phyloP scores from a whole-genome alignment of 805 yeast species.

The Myxozyma mucilagina region DNA sequence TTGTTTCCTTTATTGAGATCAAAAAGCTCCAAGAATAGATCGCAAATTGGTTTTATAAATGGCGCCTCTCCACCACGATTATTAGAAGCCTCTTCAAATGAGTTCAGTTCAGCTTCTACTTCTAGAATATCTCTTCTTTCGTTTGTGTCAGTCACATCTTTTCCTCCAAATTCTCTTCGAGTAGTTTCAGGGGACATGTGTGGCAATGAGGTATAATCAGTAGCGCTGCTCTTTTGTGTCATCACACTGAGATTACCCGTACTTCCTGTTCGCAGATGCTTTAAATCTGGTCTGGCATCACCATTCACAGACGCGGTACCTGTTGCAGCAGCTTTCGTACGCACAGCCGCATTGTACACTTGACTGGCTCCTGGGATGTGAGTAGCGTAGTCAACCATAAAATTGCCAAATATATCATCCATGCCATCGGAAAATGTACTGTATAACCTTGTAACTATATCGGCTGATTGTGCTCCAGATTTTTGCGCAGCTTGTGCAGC shows the following conservation, averaged over 20 bases:
- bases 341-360: constrained; percentile 14
- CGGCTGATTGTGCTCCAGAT: constrained; percentile 12
- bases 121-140: constrained; percentile 17
- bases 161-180: not conserved
- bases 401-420: constrained; percentile 29
- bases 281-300: not conserved
- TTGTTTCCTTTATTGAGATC: constrained; percentile 61
- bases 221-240: constrained; percentile 2
- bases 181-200: not conserved
- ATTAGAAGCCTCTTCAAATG: constrained; percentile 47
- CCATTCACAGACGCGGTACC: not conserved
- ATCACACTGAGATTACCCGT: constrained; percentile 5
- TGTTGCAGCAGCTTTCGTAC: not conserved
- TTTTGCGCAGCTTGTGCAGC: constrained; percentile 10
- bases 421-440: constrained; percentile 27
- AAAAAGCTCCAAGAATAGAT: constrained; percentile 68
- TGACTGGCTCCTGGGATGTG: constrained; percentile 13
- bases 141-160: not conserved
- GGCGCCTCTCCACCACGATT: constrained; percentile 42
- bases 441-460: constrained; percentile 22
- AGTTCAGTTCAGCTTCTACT: constrained; percentile 49
- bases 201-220: not conserved
- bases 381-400: constrained; percentile 29
- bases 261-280: constrained; percentile 8
- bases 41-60: constrained; percentile 81